These are phyloP conservation scores for Elsinoe batatas DNA, from an alignment of 2,329 filamentous ascomycete species.

Conservation along the genomic window DNA sequence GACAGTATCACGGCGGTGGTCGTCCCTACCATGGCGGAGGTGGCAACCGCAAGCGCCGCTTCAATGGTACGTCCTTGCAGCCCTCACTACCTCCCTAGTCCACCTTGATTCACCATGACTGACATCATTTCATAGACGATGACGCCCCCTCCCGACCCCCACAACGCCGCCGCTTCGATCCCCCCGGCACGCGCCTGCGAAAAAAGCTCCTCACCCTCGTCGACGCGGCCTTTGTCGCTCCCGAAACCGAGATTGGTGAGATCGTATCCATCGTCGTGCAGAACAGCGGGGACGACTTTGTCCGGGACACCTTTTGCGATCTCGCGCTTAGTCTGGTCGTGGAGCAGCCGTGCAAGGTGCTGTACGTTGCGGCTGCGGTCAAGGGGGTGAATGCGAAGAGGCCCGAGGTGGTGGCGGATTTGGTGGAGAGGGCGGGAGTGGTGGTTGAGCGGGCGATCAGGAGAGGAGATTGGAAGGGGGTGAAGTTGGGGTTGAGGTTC, in stretches of 20 bases:
- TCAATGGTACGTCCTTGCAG: constrained; percentile 53
- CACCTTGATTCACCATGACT: constrained; percentile 19
- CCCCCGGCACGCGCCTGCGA: constrained; percentile 55
- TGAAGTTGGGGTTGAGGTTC: constrained; percentile 84
- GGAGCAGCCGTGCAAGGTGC: constrained; percentile 97
- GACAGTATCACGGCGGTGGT: constrained; percentile 18
- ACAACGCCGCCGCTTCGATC: constrained; percentile 59
- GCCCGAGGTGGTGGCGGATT: constrained; percentile 60
- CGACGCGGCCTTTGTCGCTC: constrained; percentile 63
- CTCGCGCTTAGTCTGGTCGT: constrained; percentile 67
- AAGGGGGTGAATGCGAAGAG: constrained; percentile 70
- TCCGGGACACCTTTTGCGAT: constrained; percentile 62
- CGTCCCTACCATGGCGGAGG: constrained; percentile 24
- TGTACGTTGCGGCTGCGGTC: constrained; percentile 77
- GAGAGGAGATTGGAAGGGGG: constrained; percentile 73
- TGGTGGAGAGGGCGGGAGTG: constrained; percentile 54
- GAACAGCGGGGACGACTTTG: constrained; percentile 74
- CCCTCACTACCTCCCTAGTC: background rate
- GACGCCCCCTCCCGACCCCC: constrained; percentile 67
- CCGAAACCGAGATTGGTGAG: constrained; percentile 65
- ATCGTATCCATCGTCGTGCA: constrained; percentile 71
- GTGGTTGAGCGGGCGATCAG: constrained; percentile 58
- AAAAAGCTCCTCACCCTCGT: constrained; percentile 71
- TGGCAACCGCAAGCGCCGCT: constrained; percentile 65
- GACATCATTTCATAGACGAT: constrained; percentile 46